A percentile compares a stretch with the other conserved stretches of the same genome.
Evolutionary conservation across 2,329 filamentous ascomycete species (phyloP).

Genomic region (Dactylellina cionopaga): DNA sequence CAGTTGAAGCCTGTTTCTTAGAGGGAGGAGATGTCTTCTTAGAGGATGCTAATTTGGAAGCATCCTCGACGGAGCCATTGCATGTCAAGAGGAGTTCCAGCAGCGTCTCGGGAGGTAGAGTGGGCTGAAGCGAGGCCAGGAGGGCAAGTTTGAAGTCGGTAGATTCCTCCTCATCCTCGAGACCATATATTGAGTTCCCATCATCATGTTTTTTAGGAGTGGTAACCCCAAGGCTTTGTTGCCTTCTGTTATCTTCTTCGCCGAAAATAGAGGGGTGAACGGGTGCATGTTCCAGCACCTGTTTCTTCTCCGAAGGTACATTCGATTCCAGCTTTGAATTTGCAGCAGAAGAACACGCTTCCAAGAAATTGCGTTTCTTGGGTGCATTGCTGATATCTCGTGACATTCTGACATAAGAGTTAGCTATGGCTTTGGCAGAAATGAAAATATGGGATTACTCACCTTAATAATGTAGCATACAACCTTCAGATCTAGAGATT

Average conservation of each 20-base stretch:
- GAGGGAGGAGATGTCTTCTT: constrained; percentile 33
- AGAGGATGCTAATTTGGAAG: constrained; percentile 64
- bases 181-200: no score
- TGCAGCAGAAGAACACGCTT: constrained; percentile 8
- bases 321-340: constrained; percentile 14
- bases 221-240: not conserved
- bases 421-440: not conserved
- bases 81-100: constrained; percentile 82
- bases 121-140: constrained; percentile 78
- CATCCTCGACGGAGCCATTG: constrained; percentile 77
- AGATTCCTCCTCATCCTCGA: constrained; percentile 69
- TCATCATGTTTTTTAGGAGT: no score
- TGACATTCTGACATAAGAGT: constrained; percentile 19
- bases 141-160: constrained; percentile 91
- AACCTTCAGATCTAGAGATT: no score
- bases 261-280: not conserved
- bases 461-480: no score
- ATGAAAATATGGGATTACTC: not conserved
- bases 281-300: constrained; percentile 19
- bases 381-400: not conserved
- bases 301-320: constrained; percentile 15
- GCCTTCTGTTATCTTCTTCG: not conserved
- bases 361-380: constrained; percentile 45
- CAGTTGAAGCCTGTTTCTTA: not conserved
- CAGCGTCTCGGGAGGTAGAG: constrained; percentile 71